Conservation (phyloP, 1,284 basidiomycete species). For the Cryptococcus sp. region DNA sequence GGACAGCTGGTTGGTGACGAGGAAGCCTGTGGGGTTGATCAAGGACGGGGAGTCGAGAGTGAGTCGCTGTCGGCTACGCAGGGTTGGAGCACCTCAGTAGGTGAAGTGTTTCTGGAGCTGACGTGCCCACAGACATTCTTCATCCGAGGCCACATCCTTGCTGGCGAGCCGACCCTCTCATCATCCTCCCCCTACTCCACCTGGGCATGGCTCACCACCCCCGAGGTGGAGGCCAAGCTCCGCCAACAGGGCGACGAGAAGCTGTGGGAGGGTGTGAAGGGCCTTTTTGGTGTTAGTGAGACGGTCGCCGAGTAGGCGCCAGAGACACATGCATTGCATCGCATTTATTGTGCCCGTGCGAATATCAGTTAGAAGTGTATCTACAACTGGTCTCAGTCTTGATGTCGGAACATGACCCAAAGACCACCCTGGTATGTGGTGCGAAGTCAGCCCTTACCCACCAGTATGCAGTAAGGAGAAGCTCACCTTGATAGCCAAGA, state of each 20-base stretch:
- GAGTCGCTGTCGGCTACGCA: slow-evolving; percentile 13
- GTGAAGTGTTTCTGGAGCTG: no score
- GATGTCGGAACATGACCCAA: slow-evolving; percentile 13
- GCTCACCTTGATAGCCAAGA: slow-evolving; percentile 37
- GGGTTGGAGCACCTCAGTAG: no score
- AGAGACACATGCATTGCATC: not conserved
- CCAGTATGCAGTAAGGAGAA: not conserved
- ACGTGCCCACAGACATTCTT: slow-evolving; percentile 43
- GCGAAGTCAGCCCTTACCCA: not conserved
- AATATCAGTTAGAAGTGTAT: not conserved
- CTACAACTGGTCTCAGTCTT: not conserved
- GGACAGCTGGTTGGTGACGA: slow-evolving; percentile 49
- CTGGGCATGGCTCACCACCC: slow-evolving; percentile 42
- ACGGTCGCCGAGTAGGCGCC: not conserved
- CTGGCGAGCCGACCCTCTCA: slow-evolving; percentile 39
- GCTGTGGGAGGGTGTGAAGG: slow-evolving; percentile 40
- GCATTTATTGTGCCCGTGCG: not conserved
- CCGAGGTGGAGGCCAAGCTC: slow-evolving; percentile 38
- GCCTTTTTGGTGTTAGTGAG: slow-evolving; percentile 36
- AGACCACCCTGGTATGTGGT: slow-evolving; percentile 17
- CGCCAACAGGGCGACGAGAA: slow-evolving; percentile 36
- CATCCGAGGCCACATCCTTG: slow-evolving; percentile 48
- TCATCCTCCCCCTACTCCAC: slow-evolving; percentile 25
- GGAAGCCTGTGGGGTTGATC: slow-evolving; percentile 46
- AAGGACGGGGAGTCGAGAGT: slow-evolving; percentile 37